Evolutionary conservation across 495 filamentous ascomycete genomes (phyloP).

Genomic region (Parmelia sp.): DNA sequence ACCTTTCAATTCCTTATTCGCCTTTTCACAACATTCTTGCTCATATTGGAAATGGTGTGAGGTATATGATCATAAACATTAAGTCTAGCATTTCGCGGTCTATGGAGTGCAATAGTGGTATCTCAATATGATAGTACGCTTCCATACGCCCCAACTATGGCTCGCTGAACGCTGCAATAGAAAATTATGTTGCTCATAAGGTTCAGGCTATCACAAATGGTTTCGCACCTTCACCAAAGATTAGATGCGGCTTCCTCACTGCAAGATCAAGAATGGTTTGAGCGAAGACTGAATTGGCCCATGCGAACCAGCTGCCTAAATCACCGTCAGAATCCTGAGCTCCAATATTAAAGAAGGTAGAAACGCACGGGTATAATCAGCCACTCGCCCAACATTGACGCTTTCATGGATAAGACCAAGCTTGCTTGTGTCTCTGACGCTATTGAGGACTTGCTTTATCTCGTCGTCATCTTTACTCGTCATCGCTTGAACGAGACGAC

Average conservation of each 20-base stretch:
- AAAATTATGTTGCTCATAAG: neutral
- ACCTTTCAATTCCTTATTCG: neutral
- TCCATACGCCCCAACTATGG: conserved; percentile 1
- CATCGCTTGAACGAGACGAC: conserved; percentile 80
- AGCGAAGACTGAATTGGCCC: conserved; percentile 95
- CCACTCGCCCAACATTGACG: conserved; percentile 69
- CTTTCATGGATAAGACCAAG: conserved; percentile 89
- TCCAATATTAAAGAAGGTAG: neutral
- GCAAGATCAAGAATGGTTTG: conserved; percentile 89
- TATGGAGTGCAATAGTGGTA: neutral
- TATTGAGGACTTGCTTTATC: conserved; percentile 61
- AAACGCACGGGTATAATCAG: conserved; percentile 67
- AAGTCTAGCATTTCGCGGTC: neutral
- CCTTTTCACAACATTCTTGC: neutral
- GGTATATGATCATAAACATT: neutral
- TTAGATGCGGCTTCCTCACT: conserved; percentile 73
- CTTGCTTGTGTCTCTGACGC: conserved; percentile 64
- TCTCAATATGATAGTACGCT: neutral
- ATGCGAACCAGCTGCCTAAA: conserved; percentile 88
- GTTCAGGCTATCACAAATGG: conserved; percentile 23
- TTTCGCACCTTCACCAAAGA: conserved; percentile 59
- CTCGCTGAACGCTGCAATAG: conserved; percentile 11
- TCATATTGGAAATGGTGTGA: neutral
- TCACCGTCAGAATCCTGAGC: conserved; percentile 28
- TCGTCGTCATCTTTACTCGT: conserved; percentile 84